Conservation (phyloP, 169 alveolate species). For the Cryptosporidium ubiquitum region DNA sequence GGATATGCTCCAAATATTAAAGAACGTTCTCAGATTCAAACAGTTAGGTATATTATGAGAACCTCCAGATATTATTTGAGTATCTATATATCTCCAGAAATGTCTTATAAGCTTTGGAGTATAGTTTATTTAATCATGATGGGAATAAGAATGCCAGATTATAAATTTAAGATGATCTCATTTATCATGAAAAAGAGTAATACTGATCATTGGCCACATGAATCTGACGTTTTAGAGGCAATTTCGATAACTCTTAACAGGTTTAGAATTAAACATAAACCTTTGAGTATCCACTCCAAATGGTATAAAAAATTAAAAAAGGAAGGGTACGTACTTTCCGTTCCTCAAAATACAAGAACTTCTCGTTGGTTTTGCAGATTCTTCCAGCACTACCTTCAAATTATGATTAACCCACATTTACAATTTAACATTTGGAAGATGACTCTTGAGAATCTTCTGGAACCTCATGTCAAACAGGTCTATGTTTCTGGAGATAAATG, state of each 20-base stretch:
- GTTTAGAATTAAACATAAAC: constrained; percentile 22
- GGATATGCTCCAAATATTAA: constrained; percentile 37
- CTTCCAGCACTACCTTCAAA: constrained; percentile 58
- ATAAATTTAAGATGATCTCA: neutral
- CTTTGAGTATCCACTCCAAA: constrained; percentile 41
- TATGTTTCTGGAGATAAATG: constrained; percentile 50
- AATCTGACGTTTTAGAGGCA: constrained; percentile 62
- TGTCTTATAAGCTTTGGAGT: constrained; percentile 51
- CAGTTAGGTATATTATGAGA: constrained; percentile 45
- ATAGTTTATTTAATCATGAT: constrained; percentile 23
- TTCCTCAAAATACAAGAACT: constrained; percentile 49
- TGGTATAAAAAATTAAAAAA: constrained; percentile 56
- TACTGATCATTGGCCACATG: constrained; percentile 67
- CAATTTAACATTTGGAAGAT: constrained; percentile 47
- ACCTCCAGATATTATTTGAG: constrained; percentile 52
- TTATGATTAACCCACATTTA: constrained; percentile 42
- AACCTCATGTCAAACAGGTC: constrained; percentile 16
- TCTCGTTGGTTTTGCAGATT: constrained; percentile 71
- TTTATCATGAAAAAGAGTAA: constrained; percentile 45
- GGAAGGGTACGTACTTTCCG: constrained; percentile 45
- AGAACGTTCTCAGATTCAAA: constrained; percentile 11
- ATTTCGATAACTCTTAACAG: constrained; percentile 6
- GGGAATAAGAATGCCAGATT: constrained; percentile 32
- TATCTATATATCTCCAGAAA: constrained; percentile 48
- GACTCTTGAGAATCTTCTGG: constrained; percentile 34